Base-by-base conservation (phyloP, 495 filamentous ascomycete species). In the Astrocystis sublimbata region DNA sequence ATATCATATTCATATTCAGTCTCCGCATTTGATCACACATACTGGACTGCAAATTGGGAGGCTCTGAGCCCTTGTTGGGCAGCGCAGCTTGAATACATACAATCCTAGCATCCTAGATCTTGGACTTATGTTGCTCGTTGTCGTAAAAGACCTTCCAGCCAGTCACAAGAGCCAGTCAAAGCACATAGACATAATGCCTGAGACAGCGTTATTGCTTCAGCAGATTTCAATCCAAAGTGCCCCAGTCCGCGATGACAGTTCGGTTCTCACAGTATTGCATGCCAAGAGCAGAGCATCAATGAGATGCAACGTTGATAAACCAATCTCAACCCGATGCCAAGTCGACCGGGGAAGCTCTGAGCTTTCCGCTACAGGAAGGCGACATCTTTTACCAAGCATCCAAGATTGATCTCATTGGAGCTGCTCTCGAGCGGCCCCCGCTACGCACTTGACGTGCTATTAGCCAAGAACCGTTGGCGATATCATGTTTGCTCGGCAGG, bases 301-400 rank as follows among this genome's bases (percentile, higher is more conserved):
- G 9, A 7, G 19, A 40, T 31, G 15, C 33, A 36, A 52, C 31
- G 26, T 53, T 21, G 21, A 53, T 33, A 53, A 26, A 33, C 50
- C 50, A 53, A 55, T 55, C 52, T 41, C 24, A 36, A 42, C 52
- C n/a, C 23, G 35, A 30, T 47, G 56, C 56, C 56, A 59, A 59
- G 56, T 59, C 56, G 30, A 59, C 56, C 41, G 19, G 56, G 36
- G 30, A 59, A 49, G 56, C 19, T 19, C 42, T 49, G 42, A 58
- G 30, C 19, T 59, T 59, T 33, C 56, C 56, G 15, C 12, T 23
- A 46, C 41, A 49, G 56, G 56, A 41, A 59, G 56, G 56, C 56
- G 56, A 36, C 21, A 24, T 13, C 19, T 49, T 38, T 38, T 36
- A 24, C 56, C 24, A 41, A 41, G 35, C 52, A 56, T 42, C 6